A percentile compares a stretch with the other conserved stretches of the same genome.
Conservation (phyloP, 2,329 filamentous ascomycete species). For the Alternaria postmessia region DNA sequence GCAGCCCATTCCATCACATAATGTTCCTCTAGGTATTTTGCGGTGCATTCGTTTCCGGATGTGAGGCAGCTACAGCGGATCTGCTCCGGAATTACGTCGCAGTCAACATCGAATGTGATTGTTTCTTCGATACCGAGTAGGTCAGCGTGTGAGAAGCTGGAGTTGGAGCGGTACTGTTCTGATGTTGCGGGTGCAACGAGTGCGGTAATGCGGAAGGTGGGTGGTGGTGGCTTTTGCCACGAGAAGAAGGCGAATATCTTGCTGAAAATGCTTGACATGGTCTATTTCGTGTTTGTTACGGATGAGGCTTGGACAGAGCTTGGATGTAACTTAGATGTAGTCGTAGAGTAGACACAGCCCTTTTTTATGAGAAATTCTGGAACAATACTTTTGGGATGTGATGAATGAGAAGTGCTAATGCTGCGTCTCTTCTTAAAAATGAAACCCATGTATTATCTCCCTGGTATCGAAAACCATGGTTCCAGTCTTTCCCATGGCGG, state of each 20-base stretch:
- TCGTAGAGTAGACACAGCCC: background rate
- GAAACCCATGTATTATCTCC: background rate
- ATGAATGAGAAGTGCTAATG: background rate
- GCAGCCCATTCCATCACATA: background rate
- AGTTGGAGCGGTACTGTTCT: background rate
- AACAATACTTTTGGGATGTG: background rate
- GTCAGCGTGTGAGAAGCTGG: background rate
- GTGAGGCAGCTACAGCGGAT: background rate
- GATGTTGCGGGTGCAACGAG: background rate
- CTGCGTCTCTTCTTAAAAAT: background rate
- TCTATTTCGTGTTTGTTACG: background rate
- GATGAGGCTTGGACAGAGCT: background rate
- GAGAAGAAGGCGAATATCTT: background rate
- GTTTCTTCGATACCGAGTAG: background rate
- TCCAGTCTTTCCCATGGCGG: background rate
- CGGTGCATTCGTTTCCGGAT: background rate
- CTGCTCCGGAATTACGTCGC: background rate
- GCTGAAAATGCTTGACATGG: background rate
- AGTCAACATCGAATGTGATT: conserved; percentile 1
- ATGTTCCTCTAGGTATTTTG: background rate
- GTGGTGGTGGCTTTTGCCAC: background rate
- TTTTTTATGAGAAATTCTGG: background rate
- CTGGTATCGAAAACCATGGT: background rate
- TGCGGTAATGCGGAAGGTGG: background rate
- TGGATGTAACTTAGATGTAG: background rate